These are phyloP conservation scores for Boletus insuetus DNA, from an alignment of 768 basidiomycete species.

Conservation along the genomic window DNA sequence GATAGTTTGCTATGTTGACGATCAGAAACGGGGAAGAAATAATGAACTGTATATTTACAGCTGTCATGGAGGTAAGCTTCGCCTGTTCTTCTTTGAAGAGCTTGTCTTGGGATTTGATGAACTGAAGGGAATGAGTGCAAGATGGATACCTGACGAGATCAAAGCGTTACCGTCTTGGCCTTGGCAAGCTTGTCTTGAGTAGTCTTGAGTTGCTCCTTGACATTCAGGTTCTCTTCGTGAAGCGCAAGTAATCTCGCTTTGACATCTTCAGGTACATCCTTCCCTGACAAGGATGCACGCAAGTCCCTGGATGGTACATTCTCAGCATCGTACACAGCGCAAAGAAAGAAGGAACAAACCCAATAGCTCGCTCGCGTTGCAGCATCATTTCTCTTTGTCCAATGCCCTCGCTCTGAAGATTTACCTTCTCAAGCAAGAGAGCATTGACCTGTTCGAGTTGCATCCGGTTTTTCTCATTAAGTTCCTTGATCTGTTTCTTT, in stretches of 20 bases:
- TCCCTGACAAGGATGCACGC: slow-evolving; percentile 71
- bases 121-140: slow-evolving; percentile 43
- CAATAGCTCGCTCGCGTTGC: slow-evolving; percentile 81
- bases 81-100: slow-evolving; percentile 81
- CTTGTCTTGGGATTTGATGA: slow-evolving; percentile 91
- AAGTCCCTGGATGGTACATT: slow-evolving; percentile 55
- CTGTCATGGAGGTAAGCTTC: slow-evolving; percentile 44
- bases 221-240: slow-evolving; percentile 71
- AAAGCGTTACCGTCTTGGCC: slow-evolving; percentile 59
- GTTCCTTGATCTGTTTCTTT: slow-evolving; percentile 64
- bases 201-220: slow-evolving; percentile 71
- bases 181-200: slow-evolving; percentile 75
- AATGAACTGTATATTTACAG: slow-evolving; percentile 37
- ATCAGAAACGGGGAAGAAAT: slow-evolving; percentile 9
- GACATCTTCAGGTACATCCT: slow-evolving; percentile 79
- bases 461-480: slow-evolving; percentile 82
- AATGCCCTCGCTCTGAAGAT: slow-evolving; percentile 86
- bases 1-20: slow-evolving; percentile 36
- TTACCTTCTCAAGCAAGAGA: slow-evolving; percentile 89
- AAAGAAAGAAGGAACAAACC: slow-evolving; percentile 43
- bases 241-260: slow-evolving; percentile 69
- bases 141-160: not conserved
- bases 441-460: slow-evolving; percentile 86
- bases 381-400: slow-evolving; percentile 84
- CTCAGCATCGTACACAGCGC: not conserved